Evolutionary conservation across 2,329 filamentous ascomycete genomes (phyloP), one percentile per base, ranked within the genome.

Genomic region (Fusarium papillatum): DNA sequence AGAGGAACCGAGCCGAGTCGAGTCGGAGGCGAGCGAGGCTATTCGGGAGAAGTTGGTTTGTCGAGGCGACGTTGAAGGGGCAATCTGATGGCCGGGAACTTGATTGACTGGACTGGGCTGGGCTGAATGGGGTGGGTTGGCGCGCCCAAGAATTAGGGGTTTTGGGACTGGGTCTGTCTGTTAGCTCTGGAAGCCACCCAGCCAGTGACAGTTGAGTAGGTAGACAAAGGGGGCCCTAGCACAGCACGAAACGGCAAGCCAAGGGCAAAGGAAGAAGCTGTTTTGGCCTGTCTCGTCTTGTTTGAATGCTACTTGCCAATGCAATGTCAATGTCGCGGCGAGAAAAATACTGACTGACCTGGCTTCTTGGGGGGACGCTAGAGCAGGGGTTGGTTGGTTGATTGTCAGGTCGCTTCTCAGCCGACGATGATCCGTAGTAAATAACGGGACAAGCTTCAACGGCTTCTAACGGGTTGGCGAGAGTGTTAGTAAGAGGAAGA

Each of bases 91-190:
- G 74, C 48, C 74, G 64, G 50, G 74, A 66, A 76, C 71, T 77
- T 75, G 78, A 76, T 68, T 76, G 78, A 77, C 68, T 71, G 53
- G 53, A 22, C 53, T 59, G 55, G 22, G 36, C 34, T 59, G 64
- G 74, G 78, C 78, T 78, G 73, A 76, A 79, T 76, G 72, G 78
- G 78, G 78, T 71, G 75, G 75, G 74, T 72, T 76, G 77, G 72
- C 75, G 78, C 76, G 78, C 75, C 76, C 73, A 79, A 65, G 71
- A 79, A 72, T 80, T 80, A 80, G 78, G 78, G 78, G 78, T 78
- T 78, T 72, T 75, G 59, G 59, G 69, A 68, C 76, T 75, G 73
- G 76, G 73, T 66, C 61, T 71, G 53, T 61, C 59, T 65, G 65
- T 69, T 70, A 75, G 76, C 64, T 65, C 55, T 71, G 53, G 55